These are phyloP conservation scores for Clausena lansium DNA, from an alignment of 345 rosid genomes.

Conservation along the genomic window DNA sequence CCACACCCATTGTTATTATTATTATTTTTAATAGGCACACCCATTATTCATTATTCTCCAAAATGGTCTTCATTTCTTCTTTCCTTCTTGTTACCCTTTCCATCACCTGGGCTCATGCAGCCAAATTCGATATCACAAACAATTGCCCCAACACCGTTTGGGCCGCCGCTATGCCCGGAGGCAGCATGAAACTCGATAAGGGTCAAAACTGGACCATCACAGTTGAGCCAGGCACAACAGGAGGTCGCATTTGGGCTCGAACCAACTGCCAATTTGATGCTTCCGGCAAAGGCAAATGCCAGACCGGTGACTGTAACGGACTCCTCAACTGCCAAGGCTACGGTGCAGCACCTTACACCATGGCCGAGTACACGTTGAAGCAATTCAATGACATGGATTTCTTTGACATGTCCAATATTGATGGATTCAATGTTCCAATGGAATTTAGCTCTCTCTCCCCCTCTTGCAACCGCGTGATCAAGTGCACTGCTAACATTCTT, in stretches of 20 bases:
- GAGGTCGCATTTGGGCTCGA: conserved; percentile 31
- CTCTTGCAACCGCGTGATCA: conserved; percentile 21
- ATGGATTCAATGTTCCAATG: conserved; percentile 43
- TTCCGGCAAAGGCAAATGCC: conserved; percentile 10
- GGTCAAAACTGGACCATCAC: conserved; percentile 30
- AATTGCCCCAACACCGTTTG: conserved; percentile 44
- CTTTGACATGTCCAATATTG: conserved; percentile 34
- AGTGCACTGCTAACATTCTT: conserved; percentile 32
- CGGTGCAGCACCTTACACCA: conserved; percentile 31
- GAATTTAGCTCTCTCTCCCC: conserved; percentile 28
- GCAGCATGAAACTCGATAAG: conserved; percentile 25
- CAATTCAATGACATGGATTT: conserved; percentile 24
- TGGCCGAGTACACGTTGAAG: conserved; percentile 25
- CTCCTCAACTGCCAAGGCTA: conserved; percentile 27
- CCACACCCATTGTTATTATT: too few species aligned
- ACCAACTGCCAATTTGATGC: conserved; percentile 19
- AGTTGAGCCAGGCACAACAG: conserved; percentile 19
- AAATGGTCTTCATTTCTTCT: background rate
- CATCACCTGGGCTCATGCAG: conserved; percentile 24
- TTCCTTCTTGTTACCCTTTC: conserved; percentile 10
- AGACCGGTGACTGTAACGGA: conserved; percentile 24
- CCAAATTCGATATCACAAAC: conserved; percentile 38
- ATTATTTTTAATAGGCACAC: too few species aligned
- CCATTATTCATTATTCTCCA: background rate
- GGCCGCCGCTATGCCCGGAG: conserved; percentile 49